Conservation (phyloP, 768 basidiomycete genomes). For the Pleurotus ostreatus region DNA sequence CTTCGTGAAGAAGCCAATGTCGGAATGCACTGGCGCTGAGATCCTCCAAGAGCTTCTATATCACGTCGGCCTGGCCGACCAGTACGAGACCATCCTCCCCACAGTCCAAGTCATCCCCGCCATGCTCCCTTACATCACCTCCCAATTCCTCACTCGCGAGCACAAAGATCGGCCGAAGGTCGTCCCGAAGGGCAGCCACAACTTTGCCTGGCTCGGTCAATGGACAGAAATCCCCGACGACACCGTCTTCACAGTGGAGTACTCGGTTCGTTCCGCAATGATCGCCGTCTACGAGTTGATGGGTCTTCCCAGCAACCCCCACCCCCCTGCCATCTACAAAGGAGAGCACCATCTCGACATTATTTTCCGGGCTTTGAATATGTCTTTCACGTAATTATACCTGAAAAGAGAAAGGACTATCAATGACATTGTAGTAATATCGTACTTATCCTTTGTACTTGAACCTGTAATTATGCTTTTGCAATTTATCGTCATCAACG, state of each 20-base stretch:
- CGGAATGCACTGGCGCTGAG: constrained; percentile 1
- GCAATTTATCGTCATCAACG: not conserved
- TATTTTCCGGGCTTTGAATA: constrained; percentile 2
- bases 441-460: not conserved
- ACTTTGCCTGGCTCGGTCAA: constrained; percentile 3
- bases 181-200: not conserved
- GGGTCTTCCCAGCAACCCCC: constrained; percentile 1
- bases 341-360: constrained; percentile 5
- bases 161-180: not conserved
- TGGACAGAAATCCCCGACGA: constrained; percentile 6
- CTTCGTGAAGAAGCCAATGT: not conserved
- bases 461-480: not conserved
- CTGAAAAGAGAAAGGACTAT: not conserved
- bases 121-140: constrained; percentile 6
- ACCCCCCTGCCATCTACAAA: constrained; percentile 4
- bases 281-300: constrained; percentile 5
- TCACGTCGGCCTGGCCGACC: not conserved
- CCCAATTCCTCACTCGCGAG: not conserved
- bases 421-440: not conserved
- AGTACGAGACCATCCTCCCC: not conserved
- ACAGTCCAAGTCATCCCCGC: constrained; percentile 5
- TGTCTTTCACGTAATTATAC: not conserved
- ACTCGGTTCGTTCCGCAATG: not conserved
- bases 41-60: constrained; percentile 3
- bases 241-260: constrained; percentile 4